phyloP scores from a whole-genome alignment of 2,329 filamentous ascomycete species.

The Diaporthe citriasiana region DNA sequence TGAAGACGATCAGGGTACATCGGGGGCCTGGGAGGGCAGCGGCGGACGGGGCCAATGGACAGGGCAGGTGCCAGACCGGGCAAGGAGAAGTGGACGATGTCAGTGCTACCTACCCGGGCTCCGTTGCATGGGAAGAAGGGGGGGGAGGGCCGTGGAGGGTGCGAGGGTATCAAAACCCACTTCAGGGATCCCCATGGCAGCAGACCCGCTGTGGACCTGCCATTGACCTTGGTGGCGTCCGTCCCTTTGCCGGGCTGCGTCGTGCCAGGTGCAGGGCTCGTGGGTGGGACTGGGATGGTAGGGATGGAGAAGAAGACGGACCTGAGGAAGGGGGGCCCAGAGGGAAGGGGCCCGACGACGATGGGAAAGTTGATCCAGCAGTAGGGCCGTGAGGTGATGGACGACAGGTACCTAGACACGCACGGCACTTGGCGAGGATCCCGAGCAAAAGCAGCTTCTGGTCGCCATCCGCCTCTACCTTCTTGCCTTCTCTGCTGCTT shows the following conservation, averaged over 20 bases:
- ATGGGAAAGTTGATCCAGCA: background rate
- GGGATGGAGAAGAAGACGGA: conserved; percentile 18
- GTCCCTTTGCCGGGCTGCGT: conserved; percentile 36
- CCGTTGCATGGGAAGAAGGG: conserved; percentile 32
- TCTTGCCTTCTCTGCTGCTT: background rate
- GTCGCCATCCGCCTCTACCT: background rate
- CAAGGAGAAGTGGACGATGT: conserved; percentile 30
- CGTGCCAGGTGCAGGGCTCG: conserved; percentile 39
- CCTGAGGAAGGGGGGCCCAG: conserved; percentile 8
- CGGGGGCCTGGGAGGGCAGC: background rate
- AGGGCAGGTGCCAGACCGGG: conserved; percentile 15
- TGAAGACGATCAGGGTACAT: conserved; percentile 20
- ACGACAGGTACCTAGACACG: background rate
- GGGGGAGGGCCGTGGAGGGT: conserved; percentile 14
- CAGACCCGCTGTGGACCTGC: conserved; percentile 40
- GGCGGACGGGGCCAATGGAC: conserved; percentile 18
- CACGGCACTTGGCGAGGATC: conserved; percentile 26
- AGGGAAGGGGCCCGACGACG: conserved; percentile 21
- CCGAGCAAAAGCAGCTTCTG: conserved; percentile 25
- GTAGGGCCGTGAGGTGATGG: background rate
- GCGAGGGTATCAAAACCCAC: conserved; percentile 34
- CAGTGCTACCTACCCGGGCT: conserved; percentile 36
- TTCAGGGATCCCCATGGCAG: conserved; percentile 37
- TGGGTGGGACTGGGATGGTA: conserved; percentile 41
- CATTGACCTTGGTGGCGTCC: conserved; percentile 41